Percentiles rank a stretch among this genome's conserved stretches.
Conservation (phyloP, 768 basidiomycete genomes). For the Sporobolomyces roseus region DNA sequence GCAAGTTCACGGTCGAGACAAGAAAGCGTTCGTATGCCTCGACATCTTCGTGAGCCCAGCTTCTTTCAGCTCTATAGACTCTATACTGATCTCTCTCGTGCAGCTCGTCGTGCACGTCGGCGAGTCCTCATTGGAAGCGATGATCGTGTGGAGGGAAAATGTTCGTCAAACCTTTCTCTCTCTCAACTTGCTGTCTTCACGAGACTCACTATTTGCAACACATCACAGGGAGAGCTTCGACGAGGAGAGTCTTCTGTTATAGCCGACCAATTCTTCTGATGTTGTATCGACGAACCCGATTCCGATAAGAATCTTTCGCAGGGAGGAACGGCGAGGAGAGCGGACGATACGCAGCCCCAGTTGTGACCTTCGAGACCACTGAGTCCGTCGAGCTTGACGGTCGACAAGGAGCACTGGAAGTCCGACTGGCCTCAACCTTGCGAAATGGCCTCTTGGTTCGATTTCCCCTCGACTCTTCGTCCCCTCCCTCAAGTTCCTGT, state of each 20-base stretch:
- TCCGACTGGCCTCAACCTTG: neutral
- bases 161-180: neutral
- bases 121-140: slow-evolving; percentile 7
- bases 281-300: no score
- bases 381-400: no score
- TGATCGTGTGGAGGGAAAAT: slow-evolving; percentile 7
- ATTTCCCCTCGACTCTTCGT: no score
- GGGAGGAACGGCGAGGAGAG: no score
- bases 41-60: slow-evolving; percentile 5
- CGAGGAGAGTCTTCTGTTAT: neutral
- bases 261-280: slow-evolving; percentile 9
- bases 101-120: slow-evolving; percentile 21
- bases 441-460: no score
- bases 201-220: neutral
- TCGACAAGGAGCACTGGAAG: no score
- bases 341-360: no score
- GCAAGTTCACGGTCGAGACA: neutral
- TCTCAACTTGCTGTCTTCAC: neutral
- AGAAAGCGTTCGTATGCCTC: slow-evolving; percentile 11
- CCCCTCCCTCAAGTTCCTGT: no score
- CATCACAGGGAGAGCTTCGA: neutral
- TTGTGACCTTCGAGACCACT: no score
- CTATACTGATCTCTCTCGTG: neutral
- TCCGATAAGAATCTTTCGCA: no score
- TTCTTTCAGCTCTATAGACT: no score